Evolutionary conservation across 192 early-diverging fungal genomes (phyloP).

Genomic region (Gonapodya sp.): DNA sequence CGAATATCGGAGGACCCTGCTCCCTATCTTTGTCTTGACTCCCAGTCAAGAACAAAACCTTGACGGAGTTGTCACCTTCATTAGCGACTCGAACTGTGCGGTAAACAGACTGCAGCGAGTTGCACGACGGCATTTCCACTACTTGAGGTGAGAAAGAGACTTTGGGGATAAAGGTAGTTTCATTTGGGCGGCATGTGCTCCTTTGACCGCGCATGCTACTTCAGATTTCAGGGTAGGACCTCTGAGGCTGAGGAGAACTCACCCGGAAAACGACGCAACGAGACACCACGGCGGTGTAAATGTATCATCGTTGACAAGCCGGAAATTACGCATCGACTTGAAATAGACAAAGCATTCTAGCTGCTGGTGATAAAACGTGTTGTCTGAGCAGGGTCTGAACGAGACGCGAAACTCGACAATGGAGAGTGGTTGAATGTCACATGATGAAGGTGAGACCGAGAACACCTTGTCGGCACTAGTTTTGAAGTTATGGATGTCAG

Average conservation of each 20-base stretch:
- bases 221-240: too few relatives aligned
- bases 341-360: constrained; percentile 49
- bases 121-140: constrained; percentile 41
- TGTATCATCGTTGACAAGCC: constrained; percentile 44
- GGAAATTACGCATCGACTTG: constrained; percentile 49
- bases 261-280: constrained; percentile 40
- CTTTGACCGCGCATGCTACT: too few relatives aligned
- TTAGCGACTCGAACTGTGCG: constrained; percentile 37
- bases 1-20: constrained; percentile 32
- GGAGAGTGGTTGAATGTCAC: constrained; percentile 33
- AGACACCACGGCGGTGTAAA: constrained; percentile 52
- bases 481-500: constrained; percentile 18
- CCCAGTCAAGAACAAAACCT: constrained; percentile 34
- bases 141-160: constrained; percentile 30
- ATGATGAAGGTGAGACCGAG: constrained; percentile 27
- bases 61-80: constrained; percentile 42
- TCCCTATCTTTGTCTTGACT: constrained; percentile 11
- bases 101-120: constrained; percentile 38
- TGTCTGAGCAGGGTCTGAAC: constrained; percentile 40
- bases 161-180: constrained; percentile 46
- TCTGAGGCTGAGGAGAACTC: neutral
- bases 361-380: constrained; percentile 40
- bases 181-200: constrained; percentile 40
- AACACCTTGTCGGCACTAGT: constrained; percentile 30
- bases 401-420: constrained; percentile 34